Conservation (phyloP, 345 rosid species). For the Citrus reticulata region DNA sequence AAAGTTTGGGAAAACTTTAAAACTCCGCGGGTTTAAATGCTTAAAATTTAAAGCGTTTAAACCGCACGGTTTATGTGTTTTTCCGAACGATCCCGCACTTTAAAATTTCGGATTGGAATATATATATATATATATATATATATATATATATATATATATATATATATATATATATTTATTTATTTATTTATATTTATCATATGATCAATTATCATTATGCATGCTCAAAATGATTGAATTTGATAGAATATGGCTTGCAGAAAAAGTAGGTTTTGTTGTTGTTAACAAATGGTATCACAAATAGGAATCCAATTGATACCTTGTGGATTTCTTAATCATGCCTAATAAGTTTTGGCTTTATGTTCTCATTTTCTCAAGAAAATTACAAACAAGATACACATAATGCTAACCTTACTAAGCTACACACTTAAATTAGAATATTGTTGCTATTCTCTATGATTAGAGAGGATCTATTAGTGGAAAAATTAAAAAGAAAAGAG, state of each 20-base stretch:
- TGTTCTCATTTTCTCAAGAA: not conserved
- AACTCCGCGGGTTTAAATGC: rapidly evolving
- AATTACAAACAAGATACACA: conserved; percentile 12
- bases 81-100: too few species aligned
- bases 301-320: conserved; percentile 7
- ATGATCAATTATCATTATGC: not conserved
- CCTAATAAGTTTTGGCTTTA: not conserved
- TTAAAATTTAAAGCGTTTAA: too few species aligned
- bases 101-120: rapidly evolving
- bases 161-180: too few species aligned
- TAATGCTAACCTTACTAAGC: conserved; percentile 5
- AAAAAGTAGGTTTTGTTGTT: not conserved
- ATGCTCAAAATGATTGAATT: not conserved
- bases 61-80: too few species aligned
- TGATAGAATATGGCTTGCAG: not conserved
- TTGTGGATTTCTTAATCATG: conserved; percentile 7
- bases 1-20: too few species aligned
- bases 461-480: conserved; percentile 20
- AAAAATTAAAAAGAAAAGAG: not conserved
- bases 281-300: not conserved
- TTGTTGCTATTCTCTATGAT: not conserved
- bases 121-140: too few species aligned
- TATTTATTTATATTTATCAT: not conserved
- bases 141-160: too few species aligned
- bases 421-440: conserved; percentile 16